These are phyloP conservation scores for Pulveroboletus sp. DNA, from an alignment of 768 basidiomycete genomes.

Conservation along the genomic window DNA sequence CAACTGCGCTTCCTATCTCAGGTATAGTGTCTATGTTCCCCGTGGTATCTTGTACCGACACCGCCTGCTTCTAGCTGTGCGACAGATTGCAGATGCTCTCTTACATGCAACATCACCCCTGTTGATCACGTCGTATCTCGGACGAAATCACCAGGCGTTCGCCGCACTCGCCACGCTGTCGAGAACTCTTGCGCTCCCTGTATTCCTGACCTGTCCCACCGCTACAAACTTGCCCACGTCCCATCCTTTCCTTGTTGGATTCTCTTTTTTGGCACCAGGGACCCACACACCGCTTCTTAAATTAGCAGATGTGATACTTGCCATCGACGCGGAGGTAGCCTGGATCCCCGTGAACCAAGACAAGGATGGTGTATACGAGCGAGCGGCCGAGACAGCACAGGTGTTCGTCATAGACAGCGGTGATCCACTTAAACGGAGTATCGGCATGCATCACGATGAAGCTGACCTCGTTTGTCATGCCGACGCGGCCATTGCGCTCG, in stretches of 20 bases:
- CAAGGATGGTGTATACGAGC: conserved; percentile 25
- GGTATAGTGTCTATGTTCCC: conserved; percentile 25
- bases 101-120: conserved; percentile 51
- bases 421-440: conserved; percentile 53
- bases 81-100: conserved; percentile 47
- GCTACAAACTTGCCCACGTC: conserved; percentile 54
- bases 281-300: conserved; percentile 47
- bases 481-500: conserved; percentile 50
- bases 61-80: conserved; percentile 23
- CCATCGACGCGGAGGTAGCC: conserved; percentile 65
- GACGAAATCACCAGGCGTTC: conserved; percentile 51
- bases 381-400: conserved; percentile 41
- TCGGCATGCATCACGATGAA: conserved; percentile 49
- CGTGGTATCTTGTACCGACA: background rate
- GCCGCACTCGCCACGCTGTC: conserved; percentile 47
- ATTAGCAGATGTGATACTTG: conserved; percentile 58
- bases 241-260: conserved; percentile 52
- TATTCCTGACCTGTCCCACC: conserved; percentile 51
- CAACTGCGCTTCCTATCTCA: conserved; percentile 42
- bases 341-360: conserved; percentile 55
- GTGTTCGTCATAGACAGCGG: conserved; percentile 62
- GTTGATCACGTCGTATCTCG: conserved; percentile 63
- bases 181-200: conserved; percentile 49
- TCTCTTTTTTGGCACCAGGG: conserved; percentile 46
- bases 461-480: conserved; percentile 60